Percentiles rank a stretch among this genome's conserved stretches.
Evolutionary conservation across 108 stramenopile genomes (phyloP).

Genomic region (Pseudonitzschia multiseries): DNA sequence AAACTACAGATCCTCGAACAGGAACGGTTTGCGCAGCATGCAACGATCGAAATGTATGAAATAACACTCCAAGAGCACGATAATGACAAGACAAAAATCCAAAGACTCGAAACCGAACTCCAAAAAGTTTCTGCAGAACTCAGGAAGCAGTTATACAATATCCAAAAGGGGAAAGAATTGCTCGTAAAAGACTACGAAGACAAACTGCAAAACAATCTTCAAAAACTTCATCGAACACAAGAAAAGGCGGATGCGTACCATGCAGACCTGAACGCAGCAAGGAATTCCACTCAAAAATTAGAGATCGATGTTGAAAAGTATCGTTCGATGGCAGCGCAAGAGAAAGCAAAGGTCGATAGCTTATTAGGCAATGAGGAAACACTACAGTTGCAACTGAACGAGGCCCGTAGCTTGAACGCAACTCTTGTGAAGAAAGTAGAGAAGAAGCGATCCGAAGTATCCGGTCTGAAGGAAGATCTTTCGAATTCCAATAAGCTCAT

Average conservation of each 20-base stretch:
- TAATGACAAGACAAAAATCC: constrained; percentile 33
- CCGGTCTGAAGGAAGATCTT: constrained; percentile 32
- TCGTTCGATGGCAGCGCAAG: constrained; percentile 12
- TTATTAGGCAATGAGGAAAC: constrained; percentile 29
- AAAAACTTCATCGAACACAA: constrained; percentile 31
- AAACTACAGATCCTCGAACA: constrained; percentile 46
- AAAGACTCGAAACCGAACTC: constrained; percentile 32
- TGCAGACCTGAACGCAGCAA: constrained; percentile 23
- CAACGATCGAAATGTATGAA: constrained; percentile 50
- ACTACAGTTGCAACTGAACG: constrained; percentile 39
- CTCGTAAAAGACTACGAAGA: constrained; percentile 37
- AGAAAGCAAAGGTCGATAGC: constrained; percentile 16
- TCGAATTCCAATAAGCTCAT: constrained; percentile 15
- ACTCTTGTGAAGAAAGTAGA: constrained; percentile 39
- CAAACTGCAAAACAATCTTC: constrained; percentile 25
- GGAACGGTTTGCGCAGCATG: constrained; percentile 34
- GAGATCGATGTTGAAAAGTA: constrained; percentile 22
- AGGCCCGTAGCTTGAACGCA: constrained; percentile 33
- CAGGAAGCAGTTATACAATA: constrained; percentile 36
- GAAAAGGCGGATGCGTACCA: constrained; percentile 39
- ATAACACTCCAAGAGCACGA: constrained; percentile 42
- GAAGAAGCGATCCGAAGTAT: constrained; percentile 33
- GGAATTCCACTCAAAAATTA: constrained; percentile 22
- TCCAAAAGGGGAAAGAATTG: constrained; percentile 29
- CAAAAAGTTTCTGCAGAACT: constrained; percentile 32